Percentiles rank a stretch among this genome's conserved stretches.
Conservation (phyloP, 1,284 basidiomycete species). For the Boletus semigastroideus region DNA sequence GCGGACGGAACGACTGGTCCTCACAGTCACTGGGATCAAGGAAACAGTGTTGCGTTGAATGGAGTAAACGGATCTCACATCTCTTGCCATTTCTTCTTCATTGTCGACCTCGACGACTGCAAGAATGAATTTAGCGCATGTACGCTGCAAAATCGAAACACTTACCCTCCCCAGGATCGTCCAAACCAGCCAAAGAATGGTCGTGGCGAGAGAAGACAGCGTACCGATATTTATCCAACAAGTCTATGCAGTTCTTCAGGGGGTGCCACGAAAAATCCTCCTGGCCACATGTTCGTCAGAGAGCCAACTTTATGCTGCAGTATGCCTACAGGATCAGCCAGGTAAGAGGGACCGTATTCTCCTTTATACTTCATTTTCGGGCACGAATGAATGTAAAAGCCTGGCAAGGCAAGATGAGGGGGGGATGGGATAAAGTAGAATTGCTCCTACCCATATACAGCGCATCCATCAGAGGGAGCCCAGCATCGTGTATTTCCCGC, state of each 20-base stretch:
- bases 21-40: slow-evolving; percentile 28
- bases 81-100: slow-evolving; percentile 20
- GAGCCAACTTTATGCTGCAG: background rate
- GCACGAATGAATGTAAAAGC: slow-evolving; percentile 91
- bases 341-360: slow-evolving; percentile 84
- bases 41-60: slow-evolving; percentile 20
- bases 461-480: slow-evolving; percentile 57
- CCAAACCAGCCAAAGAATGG: slow-evolving; percentile 41
- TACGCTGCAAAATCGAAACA: background rate
- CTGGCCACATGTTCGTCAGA: slow-evolving; percentile 35
- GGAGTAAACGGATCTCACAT: slow-evolving; percentile 25
- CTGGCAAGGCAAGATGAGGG: slow-evolving; percentile 40
- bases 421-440: background rate
- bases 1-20: background rate
- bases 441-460: slow-evolving; percentile 78
- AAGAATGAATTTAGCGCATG: background rate
- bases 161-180: slow-evolving; percentile 28
- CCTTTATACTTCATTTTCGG: slow-evolving; percentile 98
- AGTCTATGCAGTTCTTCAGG: slow-evolving; percentile 55
- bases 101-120: slow-evolving; percentile 16
- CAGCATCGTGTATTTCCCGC: slow-evolving; percentile 72
- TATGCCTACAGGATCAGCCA: slow-evolving; percentile 78
- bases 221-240: slow-evolving; percentile 67
- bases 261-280: slow-evolving; percentile 79
- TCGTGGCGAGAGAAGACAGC: slow-evolving; percentile 67